Base-by-base conservation (phyloP, 495 filamentous ascomycete species). In the Penicillium desertorum region DNA sequence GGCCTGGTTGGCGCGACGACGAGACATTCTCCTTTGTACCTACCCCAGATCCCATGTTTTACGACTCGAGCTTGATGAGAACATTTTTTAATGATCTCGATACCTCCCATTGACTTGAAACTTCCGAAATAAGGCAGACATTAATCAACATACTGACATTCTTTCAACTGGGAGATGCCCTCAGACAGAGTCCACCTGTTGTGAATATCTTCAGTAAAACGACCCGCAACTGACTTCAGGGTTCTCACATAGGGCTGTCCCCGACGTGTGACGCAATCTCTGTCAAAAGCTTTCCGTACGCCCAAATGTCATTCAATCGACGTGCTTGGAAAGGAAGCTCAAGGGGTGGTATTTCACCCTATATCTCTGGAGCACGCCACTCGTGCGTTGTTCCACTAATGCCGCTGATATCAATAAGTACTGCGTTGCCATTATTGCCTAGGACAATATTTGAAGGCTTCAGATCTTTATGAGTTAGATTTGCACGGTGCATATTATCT, bases 381-480 rank as follows among this genome's bases (percentile, higher is more conserved):
- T 56, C 39, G 30, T 51, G 57, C 41, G 70, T 67, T 43, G 65
- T 54, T 41, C 69, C 67, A 17, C 70, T 65, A 56, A 65, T 58
- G 5, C 71, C 68, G 41, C 71, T 68, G 17, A 72, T 67, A 47
- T 71, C 70, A 56, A 71, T 72, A 23, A 74, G 36, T 0, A 71
- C 48, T 29, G 68, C 64, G 53, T 68, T 64, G 23, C 58, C 61
- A 27, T 61, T 53, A 30, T 22, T 20, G 30, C 66, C 67, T n/a
- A 73, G 20, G 32, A 73, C 67, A 41, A 72, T 54, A 53, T 73
- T 75, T 37, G 60, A 64, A 41, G 68, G 63, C 61, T 73, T 73
- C 12, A 73, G 22, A 57, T 75, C 70, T 59, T 70, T 64, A 44
- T 70, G 66, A n/a, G 69, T 65, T 60, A 63, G 58, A n/a, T 51